Percentiles rank a stretch among this genome's conserved stretches.
These are phyloP conservation scores for Leptosphaerulina australis DNA, from an alignment of 2,329 filamentous ascomycete species.

Conservation along the genomic window DNA sequence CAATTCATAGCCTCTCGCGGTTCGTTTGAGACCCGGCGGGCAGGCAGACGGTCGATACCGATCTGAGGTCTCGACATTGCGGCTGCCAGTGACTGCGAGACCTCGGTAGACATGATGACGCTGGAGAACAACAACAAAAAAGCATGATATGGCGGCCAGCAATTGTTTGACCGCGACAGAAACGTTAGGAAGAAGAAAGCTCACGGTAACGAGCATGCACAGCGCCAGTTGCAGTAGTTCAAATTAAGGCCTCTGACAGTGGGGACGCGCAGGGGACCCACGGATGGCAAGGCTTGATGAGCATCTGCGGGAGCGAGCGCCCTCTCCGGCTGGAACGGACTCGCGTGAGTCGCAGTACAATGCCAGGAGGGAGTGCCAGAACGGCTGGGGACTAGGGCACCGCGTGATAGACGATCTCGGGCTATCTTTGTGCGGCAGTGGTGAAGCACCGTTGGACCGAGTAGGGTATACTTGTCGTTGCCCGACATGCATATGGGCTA, in stretches of 20 bases:
- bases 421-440: slow-evolving; percentile 28
- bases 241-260: slow-evolving; percentile 50
- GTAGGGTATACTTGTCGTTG: slow-evolving; percentile 9
- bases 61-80: slow-evolving; percentile 76
- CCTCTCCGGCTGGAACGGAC: slow-evolving; percentile 36
- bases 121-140: slow-evolving; percentile 30
- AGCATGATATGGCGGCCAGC: slow-evolving; percentile 42
- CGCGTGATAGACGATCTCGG: slow-evolving; percentile 44
- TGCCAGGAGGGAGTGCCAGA: slow-evolving; percentile 14
- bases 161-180: slow-evolving; percentile 22
- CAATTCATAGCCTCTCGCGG: slow-evolving; percentile 93
- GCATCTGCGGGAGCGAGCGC: slow-evolving; percentile 41
- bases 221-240: slow-evolving; percentile 42
- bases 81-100: slow-evolving; percentile 37
- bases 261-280: slow-evolving; percentile 33
- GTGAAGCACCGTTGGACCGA: slow-evolving; percentile 17
- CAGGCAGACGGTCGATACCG: slow-evolving; percentile 78
- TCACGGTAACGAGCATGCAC: slow-evolving; percentile 29
- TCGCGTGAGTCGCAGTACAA: slow-evolving; percentile 23
- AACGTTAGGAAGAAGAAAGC: slow-evolving; percentile 34
- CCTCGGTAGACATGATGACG: slow-evolving; percentile 41
- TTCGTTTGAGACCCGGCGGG: slow-evolving; percentile 73
- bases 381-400: slow-evolving; percentile 20
- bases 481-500: slow-evolving; percentile 1
- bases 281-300: slow-evolving; percentile 40